Percentiles rank a stretch among this genome's conserved stretches.
phyloP scores from a whole-genome alignment of 805 yeast species.

The Candida argentea region DNA sequence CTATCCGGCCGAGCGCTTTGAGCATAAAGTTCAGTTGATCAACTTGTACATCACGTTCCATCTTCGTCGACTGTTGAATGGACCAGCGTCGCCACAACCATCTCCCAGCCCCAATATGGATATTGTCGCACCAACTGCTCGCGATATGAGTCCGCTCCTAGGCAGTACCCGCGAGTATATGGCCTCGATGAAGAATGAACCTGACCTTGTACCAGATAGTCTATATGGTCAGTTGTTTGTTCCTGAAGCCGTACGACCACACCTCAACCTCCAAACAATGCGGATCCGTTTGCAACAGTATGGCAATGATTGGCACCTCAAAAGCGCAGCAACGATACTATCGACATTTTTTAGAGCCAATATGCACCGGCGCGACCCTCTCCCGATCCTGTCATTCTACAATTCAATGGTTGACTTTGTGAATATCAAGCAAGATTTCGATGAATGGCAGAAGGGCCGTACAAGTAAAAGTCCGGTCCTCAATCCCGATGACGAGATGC shows the following conservation, averaged over 20 bases:
- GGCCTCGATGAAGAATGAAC: constrained; percentile 5
- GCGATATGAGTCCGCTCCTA: too few species aligned
- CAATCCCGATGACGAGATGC: constrained; percentile 17
- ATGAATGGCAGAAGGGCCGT: constrained; percentile 51
- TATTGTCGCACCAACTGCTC: neutral
- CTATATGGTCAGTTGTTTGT: constrained; percentile 1
- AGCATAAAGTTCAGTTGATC: constrained; percentile 49
- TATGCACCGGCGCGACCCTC: constrained; percentile 14
- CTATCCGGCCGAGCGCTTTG: constrained; percentile 33
- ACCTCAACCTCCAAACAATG: constrained; percentile 4
- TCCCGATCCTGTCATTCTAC: constrained; percentile 45
- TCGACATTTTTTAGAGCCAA: constrained; percentile 49
- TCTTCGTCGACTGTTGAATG: constrained; percentile 35
- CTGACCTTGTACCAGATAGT: constrained; percentile 12
- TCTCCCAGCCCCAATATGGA: neutral
- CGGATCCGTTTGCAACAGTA: constrained; percentile 50
- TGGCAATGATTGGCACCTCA: constrained; percentile 74
- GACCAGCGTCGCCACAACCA: constrained; percentile 18
- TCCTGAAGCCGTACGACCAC: constrained; percentile 1
- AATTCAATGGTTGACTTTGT: constrained; percentile 76
- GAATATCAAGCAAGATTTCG: constrained; percentile 71
- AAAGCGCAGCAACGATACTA: constrained; percentile 52
- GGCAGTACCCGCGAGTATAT: too few species aligned
- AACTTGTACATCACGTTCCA: constrained; percentile 76
- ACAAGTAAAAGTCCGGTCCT: constrained; percentile 3